Conservation (phyloP, 352 stramenopile species). For the Pelagophyceae sp. region DNA sequence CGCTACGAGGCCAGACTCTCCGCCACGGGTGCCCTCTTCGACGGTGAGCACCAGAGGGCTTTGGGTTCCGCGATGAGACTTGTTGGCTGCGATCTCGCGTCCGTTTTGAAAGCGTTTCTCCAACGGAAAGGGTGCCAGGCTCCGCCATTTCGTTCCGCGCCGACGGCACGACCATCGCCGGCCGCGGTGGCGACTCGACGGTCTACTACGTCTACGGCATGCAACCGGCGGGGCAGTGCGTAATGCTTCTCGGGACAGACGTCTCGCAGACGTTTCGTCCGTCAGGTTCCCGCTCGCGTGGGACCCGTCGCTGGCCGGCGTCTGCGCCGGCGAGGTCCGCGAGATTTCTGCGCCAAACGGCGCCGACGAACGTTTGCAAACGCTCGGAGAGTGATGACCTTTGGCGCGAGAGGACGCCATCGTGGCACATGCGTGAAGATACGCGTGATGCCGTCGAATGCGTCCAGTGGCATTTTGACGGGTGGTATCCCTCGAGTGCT, state of each 20-base stretch:
- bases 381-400: too few species aligned
- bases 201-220: slow-evolving; percentile 7
- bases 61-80: not conserved
- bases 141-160: not conserved
- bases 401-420: too few species aligned
- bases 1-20: not conserved
- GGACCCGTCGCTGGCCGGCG: not conserved
- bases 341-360: too few species aligned
- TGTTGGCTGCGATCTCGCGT: not conserved
- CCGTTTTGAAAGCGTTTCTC: not conserved
- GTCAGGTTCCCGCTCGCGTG: slow-evolving; percentile 4
- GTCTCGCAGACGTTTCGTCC: not conserved
- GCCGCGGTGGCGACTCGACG: slow-evolving; percentile 5
- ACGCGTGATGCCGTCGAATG: too few species aligned
- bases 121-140: not conserved
- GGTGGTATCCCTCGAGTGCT: too few species aligned
- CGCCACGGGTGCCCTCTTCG: not conserved
- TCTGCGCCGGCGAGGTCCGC: slow-evolving; percentile 14
- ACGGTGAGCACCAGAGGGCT: not conserved
- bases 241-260: not conserved
- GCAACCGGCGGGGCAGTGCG: not conserved
- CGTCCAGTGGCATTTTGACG: too few species aligned
- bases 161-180: not conserved
- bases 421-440: too few species aligned
- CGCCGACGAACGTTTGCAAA: too few species aligned